These are phyloP conservation scores for Bromus sterilis DNA, from an alignment of 176 grass and related monocot species.

Conservation along the genomic window DNA sequence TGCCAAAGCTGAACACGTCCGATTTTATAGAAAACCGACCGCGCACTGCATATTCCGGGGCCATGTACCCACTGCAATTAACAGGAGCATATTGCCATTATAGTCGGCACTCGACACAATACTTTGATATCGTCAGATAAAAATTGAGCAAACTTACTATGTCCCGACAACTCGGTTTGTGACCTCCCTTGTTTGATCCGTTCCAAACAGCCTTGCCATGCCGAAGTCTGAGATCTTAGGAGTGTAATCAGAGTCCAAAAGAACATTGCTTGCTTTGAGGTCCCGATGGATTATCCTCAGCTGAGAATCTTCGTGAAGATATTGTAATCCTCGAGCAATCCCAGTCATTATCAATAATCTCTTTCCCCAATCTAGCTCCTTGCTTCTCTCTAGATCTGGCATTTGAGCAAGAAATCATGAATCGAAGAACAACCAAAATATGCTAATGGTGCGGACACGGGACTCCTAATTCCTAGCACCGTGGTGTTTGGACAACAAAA, in stretches of 20 bases:
- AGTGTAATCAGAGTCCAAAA: slow-evolving; percentile 15
- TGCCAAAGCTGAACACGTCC: slow-evolving; percentile 9
- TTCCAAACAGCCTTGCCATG: slow-evolving; percentile 12
- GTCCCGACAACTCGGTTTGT: slow-evolving; percentile 44
- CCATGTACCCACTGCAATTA: too few species aligned
- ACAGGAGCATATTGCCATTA: background rate
- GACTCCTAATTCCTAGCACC: too few species aligned
- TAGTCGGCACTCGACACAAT: slow-evolving; percentile 26
- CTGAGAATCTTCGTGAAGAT: slow-evolving; percentile 41
- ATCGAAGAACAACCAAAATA: too few species aligned
- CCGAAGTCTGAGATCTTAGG: slow-evolving; percentile 52
- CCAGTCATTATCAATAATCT: background rate
- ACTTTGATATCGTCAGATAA: background rate
- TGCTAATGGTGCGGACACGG: too few species aligned
- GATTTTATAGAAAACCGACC: slow-evolving; percentile 38
- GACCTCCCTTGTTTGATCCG: slow-evolving; percentile 26
- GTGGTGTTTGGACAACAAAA: too few species aligned
- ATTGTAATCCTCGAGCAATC: slow-evolving; percentile 39
- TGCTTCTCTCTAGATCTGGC: too few species aligned
- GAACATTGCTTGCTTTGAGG: too few species aligned
- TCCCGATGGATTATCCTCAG: slow-evolving; percentile 2
- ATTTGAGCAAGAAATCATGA: too few species aligned
- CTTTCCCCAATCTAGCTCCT: too few species aligned
- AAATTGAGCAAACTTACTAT: slow-evolving; percentile 50
- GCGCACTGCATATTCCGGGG: slow-evolving; percentile 40